Evolutionary conservation across 805 yeast species (phyloP).

Genomic region (Lipomyces anomalus): DNA sequence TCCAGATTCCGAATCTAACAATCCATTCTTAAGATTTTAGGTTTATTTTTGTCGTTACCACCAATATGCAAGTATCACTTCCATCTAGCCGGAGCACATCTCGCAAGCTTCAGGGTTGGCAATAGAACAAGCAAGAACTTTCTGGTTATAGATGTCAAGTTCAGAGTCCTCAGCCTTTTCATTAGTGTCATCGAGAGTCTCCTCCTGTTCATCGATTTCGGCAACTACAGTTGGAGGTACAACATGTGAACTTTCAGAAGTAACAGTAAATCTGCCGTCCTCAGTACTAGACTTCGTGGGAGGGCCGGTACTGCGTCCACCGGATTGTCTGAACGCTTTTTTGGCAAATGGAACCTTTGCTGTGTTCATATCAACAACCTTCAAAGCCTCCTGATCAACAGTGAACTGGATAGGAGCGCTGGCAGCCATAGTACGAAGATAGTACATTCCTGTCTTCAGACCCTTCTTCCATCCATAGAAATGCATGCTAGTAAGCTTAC

Average conservation of each 20-base stretch:
- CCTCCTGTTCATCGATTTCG: constrained; percentile 3
- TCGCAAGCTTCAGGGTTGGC: constrained; percentile 96
- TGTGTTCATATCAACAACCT: constrained; percentile 24
- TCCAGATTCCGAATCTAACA: no score
- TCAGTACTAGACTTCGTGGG: neutral
- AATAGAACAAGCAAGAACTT: constrained; percentile 94
- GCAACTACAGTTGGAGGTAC: neutral
- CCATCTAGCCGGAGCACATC: constrained; percentile 99
- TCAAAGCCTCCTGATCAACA: constrained; percentile 47
- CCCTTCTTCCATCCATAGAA: constrained; percentile 99
- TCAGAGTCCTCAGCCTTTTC: constrained; percentile 48
- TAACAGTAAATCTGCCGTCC: neutral
- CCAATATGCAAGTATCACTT: no score
- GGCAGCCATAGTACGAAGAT: constrained; percentile 95
- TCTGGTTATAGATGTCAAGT: constrained; percentile 77
- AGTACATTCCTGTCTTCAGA: constrained; percentile 97
- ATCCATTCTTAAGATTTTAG: no score
- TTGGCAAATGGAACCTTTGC: constrained; percentile 1
- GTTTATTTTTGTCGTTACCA: no score
- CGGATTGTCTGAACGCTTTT: neutral
- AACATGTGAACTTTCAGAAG: neutral
- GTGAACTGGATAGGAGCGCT: constrained; percentile 94
- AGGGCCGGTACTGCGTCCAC: neutral
- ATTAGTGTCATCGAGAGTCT: constrained; percentile 12
- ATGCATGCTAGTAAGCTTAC: constrained; percentile 95